phyloP scores from a whole-genome alignment of 2,329 filamentous ascomycete species.

The Laburnicola sp. region DNA sequence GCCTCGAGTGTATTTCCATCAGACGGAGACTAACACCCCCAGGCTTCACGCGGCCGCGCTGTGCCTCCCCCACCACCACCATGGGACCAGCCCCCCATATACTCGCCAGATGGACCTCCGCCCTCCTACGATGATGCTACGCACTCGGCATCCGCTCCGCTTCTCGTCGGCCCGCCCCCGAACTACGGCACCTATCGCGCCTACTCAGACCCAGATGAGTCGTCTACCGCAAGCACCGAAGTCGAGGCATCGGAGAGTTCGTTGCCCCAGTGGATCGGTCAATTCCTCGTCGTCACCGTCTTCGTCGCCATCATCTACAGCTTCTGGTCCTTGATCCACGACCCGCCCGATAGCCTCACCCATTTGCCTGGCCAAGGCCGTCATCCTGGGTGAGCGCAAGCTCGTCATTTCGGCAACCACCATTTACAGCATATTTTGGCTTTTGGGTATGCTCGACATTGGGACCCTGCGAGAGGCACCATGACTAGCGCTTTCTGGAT shows the following conservation, averaged over 20 bases:
- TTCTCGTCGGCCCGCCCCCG: slow-evolving; percentile 34
- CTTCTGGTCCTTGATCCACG: slow-evolving; percentile 35
- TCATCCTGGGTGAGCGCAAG: neutral
- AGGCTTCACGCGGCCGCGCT: slow-evolving; percentile 6
- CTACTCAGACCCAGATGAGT: slow-evolving; percentile 32
- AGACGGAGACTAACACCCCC: slow-evolving; percentile 7
- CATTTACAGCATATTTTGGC: too few species aligned
- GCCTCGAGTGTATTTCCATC: neutral
- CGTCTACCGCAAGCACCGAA: slow-evolving; percentile 36
- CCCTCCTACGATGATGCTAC: slow-evolving; percentile 42
- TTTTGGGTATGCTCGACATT: too few species aligned
- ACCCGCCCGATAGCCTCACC: slow-evolving; percentile 21
- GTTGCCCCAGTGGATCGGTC: slow-evolving; percentile 36
- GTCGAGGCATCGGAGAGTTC: slow-evolving; percentile 26
- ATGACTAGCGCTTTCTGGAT: too few species aligned
- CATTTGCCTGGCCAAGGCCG: slow-evolving; percentile 1
- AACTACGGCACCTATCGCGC: slow-evolving; percentile 37
- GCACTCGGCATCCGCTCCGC: slow-evolving; percentile 26
- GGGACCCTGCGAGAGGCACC: too few species aligned
- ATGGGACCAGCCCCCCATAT: slow-evolving; percentile 12
- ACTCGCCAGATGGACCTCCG: slow-evolving; percentile 31
- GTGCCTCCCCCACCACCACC: neutral
- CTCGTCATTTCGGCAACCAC: neutral
- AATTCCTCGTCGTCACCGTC: slow-evolving; percentile 28
- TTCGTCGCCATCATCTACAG: slow-evolving; percentile 36